Conservation (phyloP, 108 stramenopile genomes). For the Conticribra weissflogii region DNA sequence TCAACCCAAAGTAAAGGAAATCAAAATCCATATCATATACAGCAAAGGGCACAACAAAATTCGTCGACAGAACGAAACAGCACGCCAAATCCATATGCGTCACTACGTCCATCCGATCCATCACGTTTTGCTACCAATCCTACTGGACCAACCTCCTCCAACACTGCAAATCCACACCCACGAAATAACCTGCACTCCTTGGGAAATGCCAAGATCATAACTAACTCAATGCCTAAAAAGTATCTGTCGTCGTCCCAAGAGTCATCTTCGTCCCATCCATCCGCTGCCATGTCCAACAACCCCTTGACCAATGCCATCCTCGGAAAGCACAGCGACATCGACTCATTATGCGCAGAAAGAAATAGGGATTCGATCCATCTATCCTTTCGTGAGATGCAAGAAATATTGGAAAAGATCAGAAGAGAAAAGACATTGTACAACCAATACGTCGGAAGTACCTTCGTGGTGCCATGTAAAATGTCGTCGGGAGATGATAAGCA, state of each 20-base stretch:
- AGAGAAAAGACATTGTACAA: slow-evolving; percentile 50
- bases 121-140: background rate
- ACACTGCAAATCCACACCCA: slow-evolving; percentile 2
- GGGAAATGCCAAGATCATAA: no score
- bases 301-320: background rate
- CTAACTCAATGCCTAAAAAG: no score
- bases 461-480: slow-evolving; percentile 48
- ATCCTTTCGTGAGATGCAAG: slow-evolving; percentile 46
- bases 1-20: background rate
- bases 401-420: slow-evolving; percentile 21
- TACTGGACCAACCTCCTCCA: background rate
- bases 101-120: slow-evolving; percentile 16
- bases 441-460: slow-evolving; percentile 42
- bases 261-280: no score
- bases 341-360: no score
- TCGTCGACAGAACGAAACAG: background rate
- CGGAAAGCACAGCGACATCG: background rate
- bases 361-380: slow-evolving; percentile 8
- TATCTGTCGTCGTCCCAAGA: no score
- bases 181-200: no score
- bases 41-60: background rate
- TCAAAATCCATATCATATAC: background rate
- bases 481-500: slow-evolving; percentile 13
- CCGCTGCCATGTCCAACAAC: no score
- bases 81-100: slow-evolving; percentile 36